Evolutionary conservation across 805 yeast species (phyloP), one percentile per base, ranked within the genome.

Genomic region (Kregervanrija pseudodelftensis): DNA sequence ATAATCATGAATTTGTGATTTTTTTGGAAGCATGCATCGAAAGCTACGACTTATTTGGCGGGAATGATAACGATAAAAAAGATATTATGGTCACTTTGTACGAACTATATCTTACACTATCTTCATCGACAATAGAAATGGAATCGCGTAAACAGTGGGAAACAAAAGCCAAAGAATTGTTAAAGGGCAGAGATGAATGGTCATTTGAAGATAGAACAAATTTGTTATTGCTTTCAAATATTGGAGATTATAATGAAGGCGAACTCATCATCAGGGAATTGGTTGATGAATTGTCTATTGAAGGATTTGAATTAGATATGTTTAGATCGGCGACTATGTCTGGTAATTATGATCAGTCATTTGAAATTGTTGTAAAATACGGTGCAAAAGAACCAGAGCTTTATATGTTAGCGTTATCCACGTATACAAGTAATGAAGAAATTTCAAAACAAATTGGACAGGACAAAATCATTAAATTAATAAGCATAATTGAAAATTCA

Each of bases 1-100:
- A 85, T 58, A 89, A 93, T 0, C 77, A 81, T 56, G 93, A 90
- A 57, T 91, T 93, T 70, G 93, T 90, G 22, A 85, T 86, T 8
- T 93, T 93, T 50, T 63, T 93, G 45, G 99, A 93, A 60, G 97
- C 98, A 0, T 88, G 96, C 54, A 65, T 89, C 12, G 86, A 82
- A 53, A 73, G 85, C 11, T 85, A 85, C 57, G 89, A 82, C 44
- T 74, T 73, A 45, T 85, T 81, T 56, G 93, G 85, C 43, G 91
- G 93, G 0, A 71, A 76, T 42, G 63, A 63, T 4, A 77, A 75
- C 49, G 96, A 91, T 55, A 78, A 80, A 52, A 75, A 74, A 42
- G 95, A 83, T 39, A 71, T 91, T 37, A 68, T 85, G 44, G 77
- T 85, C 2, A 87, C 97, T 0, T 68, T 91, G 34, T 85, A 80